A percentile compares a stretch with the other conserved stretches of the same genome.
Evolutionary conservation across 2,329 filamentous ascomycete genomes (phyloP).

Genomic region (Venturia carpophila): DNA sequence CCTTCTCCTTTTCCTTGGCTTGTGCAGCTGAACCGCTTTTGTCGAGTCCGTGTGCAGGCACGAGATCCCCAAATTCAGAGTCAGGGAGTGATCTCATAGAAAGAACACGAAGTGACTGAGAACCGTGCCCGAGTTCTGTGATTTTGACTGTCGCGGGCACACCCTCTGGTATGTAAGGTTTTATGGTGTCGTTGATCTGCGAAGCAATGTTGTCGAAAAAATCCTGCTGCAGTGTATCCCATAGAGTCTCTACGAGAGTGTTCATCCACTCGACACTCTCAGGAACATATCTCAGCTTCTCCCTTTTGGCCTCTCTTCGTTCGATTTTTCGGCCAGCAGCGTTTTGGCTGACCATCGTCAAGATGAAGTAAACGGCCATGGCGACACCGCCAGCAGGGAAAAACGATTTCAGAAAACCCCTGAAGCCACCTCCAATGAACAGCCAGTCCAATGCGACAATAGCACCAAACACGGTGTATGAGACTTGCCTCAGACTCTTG

Average conservation of each 20-base stretch:
- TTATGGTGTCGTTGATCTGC: conserved; percentile 10
- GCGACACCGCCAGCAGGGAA: neutral
- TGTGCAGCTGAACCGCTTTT: neutral
- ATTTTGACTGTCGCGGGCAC: conserved; percentile 5
- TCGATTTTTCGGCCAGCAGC: neutral
- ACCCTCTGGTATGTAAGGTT: neutral
- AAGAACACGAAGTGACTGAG: conserved; percentile 8
- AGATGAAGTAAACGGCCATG: neutral
- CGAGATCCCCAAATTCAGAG: conserved; percentile 1
- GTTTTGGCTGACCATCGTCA: neutral
- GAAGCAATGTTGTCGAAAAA: conserved; percentile 5
- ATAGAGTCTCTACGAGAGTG: neutral
- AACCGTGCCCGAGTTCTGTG: conserved; percentile 4
- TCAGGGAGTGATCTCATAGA: conserved; percentile 6
- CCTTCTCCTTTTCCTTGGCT: conserved; percentile 9
- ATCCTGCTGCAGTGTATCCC: neutral
- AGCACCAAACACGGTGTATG: conserved; percentile 1
- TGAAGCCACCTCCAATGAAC: conserved; percentile 7
- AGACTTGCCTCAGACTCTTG: neutral
- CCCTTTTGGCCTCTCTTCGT: neutral
- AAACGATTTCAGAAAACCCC: neutral
- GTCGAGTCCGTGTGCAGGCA: neutral
- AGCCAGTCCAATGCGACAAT: neutral
- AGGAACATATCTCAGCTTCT: conserved; percentile 2
- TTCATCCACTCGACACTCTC: conserved; percentile 8